These are phyloP conservation scores for Castanea mollissima DNA, from an alignment of 306 rosid genomes.

Conservation along the genomic window DNA sequence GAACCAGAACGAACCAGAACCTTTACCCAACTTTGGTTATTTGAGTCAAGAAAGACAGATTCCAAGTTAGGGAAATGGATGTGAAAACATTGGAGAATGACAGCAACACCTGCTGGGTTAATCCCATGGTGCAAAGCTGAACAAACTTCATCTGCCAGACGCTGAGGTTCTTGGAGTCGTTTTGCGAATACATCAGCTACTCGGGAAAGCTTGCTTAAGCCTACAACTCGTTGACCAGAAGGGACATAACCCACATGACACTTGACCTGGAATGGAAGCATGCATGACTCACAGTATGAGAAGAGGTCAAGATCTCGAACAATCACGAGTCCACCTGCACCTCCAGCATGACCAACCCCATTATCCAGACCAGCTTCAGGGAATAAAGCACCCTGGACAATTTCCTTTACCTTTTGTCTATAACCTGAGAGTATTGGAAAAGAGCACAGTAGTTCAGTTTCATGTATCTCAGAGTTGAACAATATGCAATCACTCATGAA, in stretches of 20 bases:
- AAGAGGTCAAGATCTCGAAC: slow-evolving; percentile 87
- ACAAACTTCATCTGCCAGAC: slow-evolving; percentile 56
- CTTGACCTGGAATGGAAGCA: slow-evolving; percentile 90
- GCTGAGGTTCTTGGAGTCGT: slow-evolving; percentile 73
- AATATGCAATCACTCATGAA: not conserved
- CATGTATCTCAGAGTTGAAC: not conserved
- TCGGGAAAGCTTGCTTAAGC: slow-evolving; percentile 91
- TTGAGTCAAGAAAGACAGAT: slow-evolving; percentile 53
- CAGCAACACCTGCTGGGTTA: slow-evolving; percentile 88
- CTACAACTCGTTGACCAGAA: slow-evolving; percentile 74
- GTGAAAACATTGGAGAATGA: slow-evolving; percentile 70
- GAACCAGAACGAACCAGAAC: slow-evolving; percentile 67
- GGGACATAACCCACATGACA: slow-evolving; percentile 96
- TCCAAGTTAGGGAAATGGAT: slow-evolving; percentile 66
- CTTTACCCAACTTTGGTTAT: slow-evolving; percentile 63
- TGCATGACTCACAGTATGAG: slow-evolving; percentile 90
- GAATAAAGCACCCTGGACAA: slow-evolving; percentile 87
- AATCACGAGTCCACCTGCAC: slow-evolving; percentile 90
- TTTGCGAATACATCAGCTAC: slow-evolving; percentile 63
- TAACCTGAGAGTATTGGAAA: slow-evolving; percentile 48
- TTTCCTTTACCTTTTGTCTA: slow-evolving; percentile 69
- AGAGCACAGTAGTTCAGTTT: not conserved
- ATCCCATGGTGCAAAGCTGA: slow-evolving; percentile 60
- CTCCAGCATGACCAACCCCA: slow-evolving; percentile 84
- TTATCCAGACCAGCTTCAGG: slow-evolving; percentile 87